Conservation (phyloP, 164 flowering plant genomes). For the Platanus orientalis region DNA sequence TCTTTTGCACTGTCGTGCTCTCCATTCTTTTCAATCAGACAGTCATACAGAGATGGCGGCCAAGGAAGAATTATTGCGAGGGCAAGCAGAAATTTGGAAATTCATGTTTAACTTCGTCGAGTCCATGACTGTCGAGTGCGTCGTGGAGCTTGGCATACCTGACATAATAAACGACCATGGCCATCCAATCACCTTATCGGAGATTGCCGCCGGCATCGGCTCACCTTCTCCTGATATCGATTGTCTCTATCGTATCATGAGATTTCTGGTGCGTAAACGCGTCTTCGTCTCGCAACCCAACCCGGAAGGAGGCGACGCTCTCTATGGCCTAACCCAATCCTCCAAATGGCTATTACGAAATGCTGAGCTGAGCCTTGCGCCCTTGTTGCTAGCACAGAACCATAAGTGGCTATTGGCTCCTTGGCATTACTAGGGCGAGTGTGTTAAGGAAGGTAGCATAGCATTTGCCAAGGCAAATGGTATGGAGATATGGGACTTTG, state of each 20-base stretch:
- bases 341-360: constrained; percentile 31
- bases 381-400: constrained; percentile 24
- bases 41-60: constrained; percentile 3
- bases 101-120: too few relatives aligned
- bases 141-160: constrained; percentile 41
- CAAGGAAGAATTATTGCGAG: constrained; percentile 14
- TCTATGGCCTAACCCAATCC: constrained; percentile 26
- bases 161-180: constrained; percentile 39
- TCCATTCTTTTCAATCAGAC: too few relatives aligned
- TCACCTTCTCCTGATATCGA: constrained; percentile 21
- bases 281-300: constrained; percentile 23
- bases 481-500: constrained; percentile 29
- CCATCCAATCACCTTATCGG: too few relatives aligned
- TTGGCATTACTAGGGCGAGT: constrained; percentile 29
- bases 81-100: constrained; percentile 39
- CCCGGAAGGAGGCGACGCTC: constrained; percentile 19
- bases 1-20: too few relatives aligned
- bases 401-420: constrained; percentile 22
- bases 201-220: constrained; percentile 18
- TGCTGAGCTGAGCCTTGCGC: constrained; percentile 23
- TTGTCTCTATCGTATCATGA: constrained; percentile 43
- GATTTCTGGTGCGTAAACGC: constrained; percentile 32
- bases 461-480: too few relatives aligned
- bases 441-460: constrained; percentile 34
- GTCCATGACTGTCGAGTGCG: constrained; percentile 40